Conservation (phyloP, 805 yeast genomes). For the Saccharomycopsis schoenii region DNA sequence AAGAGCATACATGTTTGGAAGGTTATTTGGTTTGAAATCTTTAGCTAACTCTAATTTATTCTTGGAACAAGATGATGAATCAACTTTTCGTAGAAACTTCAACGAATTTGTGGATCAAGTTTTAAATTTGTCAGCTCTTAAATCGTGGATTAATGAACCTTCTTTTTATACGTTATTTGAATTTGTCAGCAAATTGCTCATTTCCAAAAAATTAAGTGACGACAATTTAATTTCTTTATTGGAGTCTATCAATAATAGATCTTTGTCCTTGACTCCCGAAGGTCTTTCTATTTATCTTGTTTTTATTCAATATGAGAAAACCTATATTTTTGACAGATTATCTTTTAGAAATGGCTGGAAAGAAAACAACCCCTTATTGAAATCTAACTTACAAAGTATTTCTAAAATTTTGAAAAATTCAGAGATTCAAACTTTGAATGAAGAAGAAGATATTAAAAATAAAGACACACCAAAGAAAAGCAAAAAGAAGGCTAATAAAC, state of each 20-base stretch:
- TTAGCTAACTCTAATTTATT: constrained; percentile 47
- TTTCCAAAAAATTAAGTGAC: neutral
- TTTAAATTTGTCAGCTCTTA: constrained; percentile 48
- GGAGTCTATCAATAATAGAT: constrained; percentile 36
- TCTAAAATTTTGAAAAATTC: constrained; percentile 57
- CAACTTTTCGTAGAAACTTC: constrained; percentile 25
- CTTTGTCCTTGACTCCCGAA: constrained; percentile 61
- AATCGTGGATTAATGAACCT: constrained; percentile 84
- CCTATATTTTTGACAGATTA: constrained; percentile 13
- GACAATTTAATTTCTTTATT: constrained; percentile 27
- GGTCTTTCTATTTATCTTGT: constrained; percentile 66
- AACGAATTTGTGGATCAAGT: constrained; percentile 35
- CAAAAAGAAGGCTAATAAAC: constrained; percentile 24
- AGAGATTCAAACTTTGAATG: constrained; percentile 30
- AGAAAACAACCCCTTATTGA: constrained; percentile 60
- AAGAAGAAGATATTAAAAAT: constrained; percentile 26
- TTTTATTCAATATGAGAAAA: constrained; percentile 29
- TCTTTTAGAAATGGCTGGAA: constrained; percentile 44
- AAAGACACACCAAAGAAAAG: constrained; percentile 18
- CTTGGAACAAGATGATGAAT: constrained; percentile 21
- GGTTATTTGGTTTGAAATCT: constrained; percentile 74
- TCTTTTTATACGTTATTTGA: constrained; percentile 61
- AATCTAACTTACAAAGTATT: constrained; percentile 52
- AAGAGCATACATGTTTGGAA: constrained; percentile 71
- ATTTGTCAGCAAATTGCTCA: constrained; percentile 26